Conservation (phyloP, 2,329 filamentous ascomycete genomes). For the Colletotrichum chlorophyti region DNA sequence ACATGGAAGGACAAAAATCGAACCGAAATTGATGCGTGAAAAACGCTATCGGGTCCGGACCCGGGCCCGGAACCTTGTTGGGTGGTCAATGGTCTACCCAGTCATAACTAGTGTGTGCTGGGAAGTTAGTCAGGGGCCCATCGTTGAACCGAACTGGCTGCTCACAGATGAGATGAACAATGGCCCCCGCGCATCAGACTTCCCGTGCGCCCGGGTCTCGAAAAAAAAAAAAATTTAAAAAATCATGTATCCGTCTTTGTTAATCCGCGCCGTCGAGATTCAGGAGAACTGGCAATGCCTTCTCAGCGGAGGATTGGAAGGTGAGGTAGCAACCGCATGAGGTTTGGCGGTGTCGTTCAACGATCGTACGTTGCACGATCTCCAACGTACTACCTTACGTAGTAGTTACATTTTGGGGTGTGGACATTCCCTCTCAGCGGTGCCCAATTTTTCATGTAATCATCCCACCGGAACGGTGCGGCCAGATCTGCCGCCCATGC, state of each 20-base stretch:
- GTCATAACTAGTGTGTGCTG: neutral
- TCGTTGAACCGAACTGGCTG: constrained; percentile 6
- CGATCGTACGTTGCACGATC: constrained; percentile 21
- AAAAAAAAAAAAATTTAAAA: no score
- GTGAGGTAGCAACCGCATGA: no score
- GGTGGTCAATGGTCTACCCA: no score
- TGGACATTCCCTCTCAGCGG: neutral
- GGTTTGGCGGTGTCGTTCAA: neutral
- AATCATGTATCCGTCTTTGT: no score
- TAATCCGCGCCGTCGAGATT: no score
- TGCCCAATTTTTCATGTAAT: constrained; percentile 1
- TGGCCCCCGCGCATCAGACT: neutral
- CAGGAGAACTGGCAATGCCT: no score
- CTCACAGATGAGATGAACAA: neutral
- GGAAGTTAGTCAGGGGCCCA: neutral
- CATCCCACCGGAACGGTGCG: neutral
- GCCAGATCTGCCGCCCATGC: neutral
- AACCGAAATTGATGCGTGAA: constrained; percentile 14
- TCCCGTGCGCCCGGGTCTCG: neutral
- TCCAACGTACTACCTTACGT: no score
- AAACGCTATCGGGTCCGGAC: neutral
- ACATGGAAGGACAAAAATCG: neutral
- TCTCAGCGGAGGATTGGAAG: no score
- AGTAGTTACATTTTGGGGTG: constrained; percentile 4
- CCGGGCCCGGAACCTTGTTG: no score